Base-by-base conservation (phyloP, 139 green algal genomes). In the Mesotaenium endlicherianum region DNA sequence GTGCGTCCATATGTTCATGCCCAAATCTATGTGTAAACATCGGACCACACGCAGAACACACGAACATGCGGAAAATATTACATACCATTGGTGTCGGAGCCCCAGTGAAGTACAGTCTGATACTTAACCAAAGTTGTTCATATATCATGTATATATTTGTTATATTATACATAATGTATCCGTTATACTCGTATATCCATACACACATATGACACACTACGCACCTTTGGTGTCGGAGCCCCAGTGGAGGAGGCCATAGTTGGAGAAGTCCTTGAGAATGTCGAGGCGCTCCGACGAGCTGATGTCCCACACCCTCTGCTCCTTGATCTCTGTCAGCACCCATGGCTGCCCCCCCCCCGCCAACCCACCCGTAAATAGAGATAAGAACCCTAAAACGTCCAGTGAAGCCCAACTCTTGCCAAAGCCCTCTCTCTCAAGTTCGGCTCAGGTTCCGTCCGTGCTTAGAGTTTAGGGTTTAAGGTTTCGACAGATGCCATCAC, bases 51-150 rank as follows among this genome's bases (percentile, higher is more conserved):
- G n/a, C n/a, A n/a, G n/a, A n/a, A n/a, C n/a, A n/a, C n/a, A n/a
- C n/a, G n/a, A n/a, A n/a, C n/a, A n/a, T n/a, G n/a, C n/a, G n/a
- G n/a, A n/a, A n/a, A n/a, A 38, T 14, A 42, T 38, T 75, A 11
- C 70, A n/a, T 39, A 81, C 74, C 74, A 69, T 84, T 79, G 67
- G 75, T 53, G 89, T 99, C 96, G 41, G 80, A 92, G 57, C 96
- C 96, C 96, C 96, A 99, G 88, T 98, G 96, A 91, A 96, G 89
- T n/a, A n/a, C n/a, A n/a, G n/a, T n/a, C n/a, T n/a, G n/a, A n/a
- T n/a, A n/a, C n/a, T n/a, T n/a, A n/a, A n/a, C n/a, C n/a, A n/a
- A n/a, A n/a, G n/a, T n/a, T n/a, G n/a, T n/a, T n/a, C n/a, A n/a
- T n/a, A n/a, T n/a, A n/a, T n/a, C n/a, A n/a, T n/a, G n/a, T n/a